Evolutionary conservation across 1,284 basidiomycete genomes (phyloP).

Genomic region (Paramarasmius palmivorus): DNA sequence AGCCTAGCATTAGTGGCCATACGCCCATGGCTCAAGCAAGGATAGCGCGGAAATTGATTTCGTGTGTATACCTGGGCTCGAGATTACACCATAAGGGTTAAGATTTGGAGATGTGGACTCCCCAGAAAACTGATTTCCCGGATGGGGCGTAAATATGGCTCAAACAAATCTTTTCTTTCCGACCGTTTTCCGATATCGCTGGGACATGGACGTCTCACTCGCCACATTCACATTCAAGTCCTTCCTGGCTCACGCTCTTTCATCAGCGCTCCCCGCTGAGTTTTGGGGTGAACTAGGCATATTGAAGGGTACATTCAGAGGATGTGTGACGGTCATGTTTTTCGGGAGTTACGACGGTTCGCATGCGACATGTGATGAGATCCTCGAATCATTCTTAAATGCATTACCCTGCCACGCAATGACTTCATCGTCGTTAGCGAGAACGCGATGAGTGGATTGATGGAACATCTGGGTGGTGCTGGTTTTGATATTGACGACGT

Average conservation of each 20-base stretch:
- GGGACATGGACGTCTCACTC: conserved; percentile 32
- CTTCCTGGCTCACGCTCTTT: conserved; percentile 41
- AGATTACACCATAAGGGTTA: neutral
- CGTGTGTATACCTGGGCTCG: conserved; percentile 11
- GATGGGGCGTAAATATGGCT: conserved; percentile 3
- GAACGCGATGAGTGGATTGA: conserved; percentile 31
- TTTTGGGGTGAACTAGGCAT: conserved; percentile 35
- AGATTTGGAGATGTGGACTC: neutral
- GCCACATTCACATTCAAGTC: conserved; percentile 33
- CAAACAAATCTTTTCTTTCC: neutral
- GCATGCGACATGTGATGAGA: conserved; percentile 19
- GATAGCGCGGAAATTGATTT: conserved; percentile 4
- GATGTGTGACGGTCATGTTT: conserved; percentile 22
- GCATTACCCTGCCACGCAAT: neutral
- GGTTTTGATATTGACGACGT: conserved; percentile 28
- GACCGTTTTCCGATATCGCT: conserved; percentile 36
- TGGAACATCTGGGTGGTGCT: conserved; percentile 32
- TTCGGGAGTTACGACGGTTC: conserved; percentile 17
- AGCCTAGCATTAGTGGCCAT: conserved; percentile 7
- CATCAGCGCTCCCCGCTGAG: conserved; percentile 36
- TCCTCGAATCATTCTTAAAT: conserved; percentile 27
- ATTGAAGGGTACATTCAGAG: conserved; percentile 27
- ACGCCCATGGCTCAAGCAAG: conserved; percentile 3
- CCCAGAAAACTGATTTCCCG: conserved; percentile 2
- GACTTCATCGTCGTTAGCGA: conserved; percentile 22